phyloP scores from a whole-genome alignment of 2,329 filamentous ascomycete species.

The Myriosclerotinia curreyana region DNA sequence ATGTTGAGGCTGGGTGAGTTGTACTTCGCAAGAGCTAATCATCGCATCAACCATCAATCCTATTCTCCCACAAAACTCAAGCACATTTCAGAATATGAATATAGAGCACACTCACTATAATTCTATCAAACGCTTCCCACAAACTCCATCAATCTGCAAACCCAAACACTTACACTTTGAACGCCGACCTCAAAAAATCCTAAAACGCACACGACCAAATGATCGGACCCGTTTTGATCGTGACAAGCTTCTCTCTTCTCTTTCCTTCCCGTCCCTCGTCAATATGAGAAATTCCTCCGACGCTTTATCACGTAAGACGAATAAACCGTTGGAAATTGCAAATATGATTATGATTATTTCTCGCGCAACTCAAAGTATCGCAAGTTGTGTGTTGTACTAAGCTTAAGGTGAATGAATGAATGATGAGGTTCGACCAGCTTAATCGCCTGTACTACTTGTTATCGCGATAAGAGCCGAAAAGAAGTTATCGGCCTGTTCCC shows the following conservation, averaged over 20 bases:
- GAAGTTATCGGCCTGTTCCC: background rate
- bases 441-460: conserved; percentile 1
- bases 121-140: background rate
- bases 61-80: background rate
- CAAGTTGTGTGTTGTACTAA: conserved; percentile 5
- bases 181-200: background rate
- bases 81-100: background rate
- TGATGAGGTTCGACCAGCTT: background rate
- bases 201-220: background rate
- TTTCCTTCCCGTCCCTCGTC: background rate
- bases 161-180: background rate
- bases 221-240: background rate
- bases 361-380: conserved; percentile 1
- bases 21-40: conserved; percentile 9
- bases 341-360: background rate
- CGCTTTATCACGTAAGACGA: background rate
- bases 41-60: conserved; percentile 6
- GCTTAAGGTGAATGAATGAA: background rate
- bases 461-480: conserved; percentile 13
- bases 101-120: background rate
- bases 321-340: background rate
- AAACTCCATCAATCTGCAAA: background rate
- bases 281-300: background rate
- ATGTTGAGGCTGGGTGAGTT: conserved; percentile 15
- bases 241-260: background rate